Base-by-base conservation (phyloP, 2,329 filamentous ascomycete species). In the Dactylellina drechsleri region DNA sequence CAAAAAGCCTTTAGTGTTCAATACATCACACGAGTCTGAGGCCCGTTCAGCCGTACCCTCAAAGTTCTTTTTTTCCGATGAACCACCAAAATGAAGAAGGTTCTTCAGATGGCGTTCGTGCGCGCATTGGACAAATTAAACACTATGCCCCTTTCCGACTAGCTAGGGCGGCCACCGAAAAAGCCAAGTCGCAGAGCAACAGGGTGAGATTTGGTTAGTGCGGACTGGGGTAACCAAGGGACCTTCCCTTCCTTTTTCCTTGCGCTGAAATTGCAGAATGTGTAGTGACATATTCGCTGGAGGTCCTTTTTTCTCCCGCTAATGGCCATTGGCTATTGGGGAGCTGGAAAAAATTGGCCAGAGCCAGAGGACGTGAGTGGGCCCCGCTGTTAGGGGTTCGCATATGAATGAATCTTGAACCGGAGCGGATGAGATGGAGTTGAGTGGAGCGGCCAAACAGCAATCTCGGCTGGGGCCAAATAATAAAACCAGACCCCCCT, bases 221-320 rank as follows among this genome's bases (percentile, higher is more conserved):
- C 62, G 43, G 52, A 60, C 66, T 61, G 66, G 66, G 66, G 66
- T 57, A 50, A 57, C 26, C 20, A 45, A 50, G 43, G 26, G 59
- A 74, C 68, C 68, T 73, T 66, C 62, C 62, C 57, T 36, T 36
- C 31, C 31, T 36, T 36, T 36, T 71, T 41, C 58, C 58, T 57
- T 62, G 52, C 59, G 58, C 61, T 68, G 53, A 74, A 64, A 74
- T 74, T 74, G 70, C 68, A 73, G 68, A 73, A 73, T 73, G 68
- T 50, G 60, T 20, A 56, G 40, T 36, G 31, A 36, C 31, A 36
- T 36, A 2, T 36, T 36, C 31, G 5, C 31, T 36, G 31, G 10
- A 7, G 6, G 31, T 36, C 6, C 31, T 36, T 36, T 36, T 36
- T 36, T 36, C 10, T 36, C 31, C 31, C 31, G 31, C 52, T 36